These are phyloP conservation scores for Abelmoschus esculentus DNA, from an alignment of 345 rosid species.

Conservation along the genomic window DNA sequence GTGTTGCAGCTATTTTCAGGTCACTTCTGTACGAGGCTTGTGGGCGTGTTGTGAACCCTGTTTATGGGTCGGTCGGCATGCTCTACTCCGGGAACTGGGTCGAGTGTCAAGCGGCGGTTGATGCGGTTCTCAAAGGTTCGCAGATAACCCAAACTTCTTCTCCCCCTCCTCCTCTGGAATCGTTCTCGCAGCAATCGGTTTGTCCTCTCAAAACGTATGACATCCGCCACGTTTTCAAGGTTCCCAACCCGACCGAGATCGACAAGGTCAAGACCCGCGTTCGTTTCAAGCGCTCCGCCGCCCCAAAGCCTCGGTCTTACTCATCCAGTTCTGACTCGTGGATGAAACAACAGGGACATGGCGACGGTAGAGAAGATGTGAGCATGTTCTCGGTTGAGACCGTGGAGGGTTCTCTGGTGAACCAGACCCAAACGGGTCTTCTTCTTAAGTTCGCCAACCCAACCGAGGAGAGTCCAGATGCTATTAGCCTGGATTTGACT, in stretches of 20 bases:
- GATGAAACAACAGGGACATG: constrained; percentile 70
- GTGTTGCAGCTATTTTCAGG: constrained; percentile 43
- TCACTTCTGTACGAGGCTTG: constrained; percentile 63
- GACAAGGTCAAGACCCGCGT: constrained; percentile 18
- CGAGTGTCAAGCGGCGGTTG: constrained; percentile 50
- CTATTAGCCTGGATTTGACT: not conserved
- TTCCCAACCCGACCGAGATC: not conserved
- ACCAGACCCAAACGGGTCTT: not conserved
- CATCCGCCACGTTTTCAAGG: constrained; percentile 40
- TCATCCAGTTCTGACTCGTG: constrained; percentile 62
- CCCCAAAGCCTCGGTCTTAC: constrained; percentile 15
- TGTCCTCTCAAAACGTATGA: constrained; percentile 32
- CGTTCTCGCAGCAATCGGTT: constrained; percentile 11
- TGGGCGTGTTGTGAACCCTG: constrained; percentile 54
- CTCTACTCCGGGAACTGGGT: constrained; percentile 56
- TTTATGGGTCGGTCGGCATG: constrained; percentile 53
- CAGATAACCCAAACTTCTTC: constrained; percentile 16
- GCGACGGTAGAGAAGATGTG: constrained; percentile 30
- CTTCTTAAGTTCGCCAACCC: not conserved
- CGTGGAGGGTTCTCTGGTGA: not conserved
- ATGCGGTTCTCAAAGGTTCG: constrained; percentile 36
- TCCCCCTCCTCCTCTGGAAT: not conserved
- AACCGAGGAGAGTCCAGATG: not conserved
- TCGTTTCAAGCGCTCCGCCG: constrained; percentile 27
- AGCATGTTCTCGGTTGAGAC: constrained; percentile 60